Evolutionary conservation across 2,329 filamentous ascomycete species (phyloP).

Genomic region (Colletotrichum graminicola): DNA sequence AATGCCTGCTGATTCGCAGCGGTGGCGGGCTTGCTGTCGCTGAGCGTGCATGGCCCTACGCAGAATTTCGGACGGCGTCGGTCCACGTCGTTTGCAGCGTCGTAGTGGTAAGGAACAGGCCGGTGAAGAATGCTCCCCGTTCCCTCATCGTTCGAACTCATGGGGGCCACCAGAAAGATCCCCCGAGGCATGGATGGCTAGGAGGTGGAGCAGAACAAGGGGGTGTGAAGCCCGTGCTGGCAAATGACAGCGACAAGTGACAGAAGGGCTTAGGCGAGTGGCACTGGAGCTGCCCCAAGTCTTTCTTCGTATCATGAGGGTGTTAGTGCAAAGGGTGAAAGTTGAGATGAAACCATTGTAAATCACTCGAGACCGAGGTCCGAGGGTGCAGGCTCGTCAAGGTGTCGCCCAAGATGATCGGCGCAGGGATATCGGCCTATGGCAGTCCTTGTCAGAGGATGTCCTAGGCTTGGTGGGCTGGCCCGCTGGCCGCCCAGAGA

Average conservation of each 20-base stretch:
- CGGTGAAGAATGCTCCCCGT: slow-evolving; percentile 35
- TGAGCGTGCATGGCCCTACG: slow-evolving; percentile 6
- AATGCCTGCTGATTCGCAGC: slow-evolving; percentile 28
- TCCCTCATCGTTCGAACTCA: slow-evolving; percentile 42
- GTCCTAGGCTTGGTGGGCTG: slow-evolving; percentile 25
- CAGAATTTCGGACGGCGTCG: slow-evolving; percentile 35
- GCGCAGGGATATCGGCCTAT: slow-evolving; percentile 37
- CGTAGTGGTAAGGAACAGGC: slow-evolving; percentile 39
- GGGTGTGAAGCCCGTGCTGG: slow-evolving; percentile 33
- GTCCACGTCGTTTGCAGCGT: slow-evolving; percentile 30
- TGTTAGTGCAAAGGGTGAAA: slow-evolving; percentile 35
- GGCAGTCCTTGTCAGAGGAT: slow-evolving; percentile 38
- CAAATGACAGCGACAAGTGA: slow-evolving; percentile 44
- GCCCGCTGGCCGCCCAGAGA: slow-evolving; percentile 11
- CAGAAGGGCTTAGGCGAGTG: slow-evolving; percentile 27
- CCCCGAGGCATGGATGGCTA: slow-evolving; percentile 19
- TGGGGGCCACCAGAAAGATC: slow-evolving; percentile 31
- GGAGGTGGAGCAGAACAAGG: slow-evolving; percentile 1
- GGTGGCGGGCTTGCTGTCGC: slow-evolving; percentile 13
- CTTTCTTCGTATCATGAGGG: slow-evolving; percentile 35
- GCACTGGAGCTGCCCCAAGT: slow-evolving; percentile 32
- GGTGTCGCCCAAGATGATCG: slow-evolving; percentile 37
- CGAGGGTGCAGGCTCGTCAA: slow-evolving; percentile 30
- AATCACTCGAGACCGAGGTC: slow-evolving; percentile 42
- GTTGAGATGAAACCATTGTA: slow-evolving; percentile 43